Evolutionary conservation across 805 yeast genomes (phyloP), one percentile per base, ranked within the genome.

Genomic region (Wickerhamiella slavikovae): DNA sequence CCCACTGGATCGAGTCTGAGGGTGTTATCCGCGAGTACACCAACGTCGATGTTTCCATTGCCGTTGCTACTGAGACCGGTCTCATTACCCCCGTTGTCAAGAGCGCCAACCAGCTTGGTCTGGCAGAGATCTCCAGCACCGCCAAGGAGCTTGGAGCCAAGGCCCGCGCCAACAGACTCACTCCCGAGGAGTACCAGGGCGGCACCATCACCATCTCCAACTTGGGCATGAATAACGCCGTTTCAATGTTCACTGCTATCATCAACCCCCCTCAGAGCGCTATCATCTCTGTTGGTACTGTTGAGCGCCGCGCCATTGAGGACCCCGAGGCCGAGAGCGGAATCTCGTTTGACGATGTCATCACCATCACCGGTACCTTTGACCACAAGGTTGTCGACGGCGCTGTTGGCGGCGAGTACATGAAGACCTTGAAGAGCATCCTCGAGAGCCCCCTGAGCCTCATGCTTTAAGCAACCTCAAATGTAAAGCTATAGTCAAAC

Each of bases 341-440:
- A 21, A 76, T 89, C 55, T 67, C 77, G 31, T 85, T 89, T 49
- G 95, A 82, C 46, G 91, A 79, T 48, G 74, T 76, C 49, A 75
- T 89, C 50, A 77, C 73, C 45, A 67, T 85, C 54, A 83, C 96
- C 33, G 96, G 93, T 58, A 78, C 96, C 31, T 89, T 89, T 50
- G 99, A 89, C 62, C 99, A 89, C 66, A 78, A 95, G 64, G 74
- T 76, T 36, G 73, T 85, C 39, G 99, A 89, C 51, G 99, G 99
- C 51, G 96, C 96, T 32, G 70, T 75, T 45, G 99, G 93, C 47
- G 99, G 92, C 54, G 96, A 89, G 46, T 89, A 70, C 68, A 78
- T 89, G 65, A 80, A 70, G 58, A 93, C 80, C 43, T 66, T 89
- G 58, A 89, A 89, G 70, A 65, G 64, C 47, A 71, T 82, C 41